Evolutionary conservation across 805 yeast species (phyloP).

Genomic region (Candida piceae): DNA sequence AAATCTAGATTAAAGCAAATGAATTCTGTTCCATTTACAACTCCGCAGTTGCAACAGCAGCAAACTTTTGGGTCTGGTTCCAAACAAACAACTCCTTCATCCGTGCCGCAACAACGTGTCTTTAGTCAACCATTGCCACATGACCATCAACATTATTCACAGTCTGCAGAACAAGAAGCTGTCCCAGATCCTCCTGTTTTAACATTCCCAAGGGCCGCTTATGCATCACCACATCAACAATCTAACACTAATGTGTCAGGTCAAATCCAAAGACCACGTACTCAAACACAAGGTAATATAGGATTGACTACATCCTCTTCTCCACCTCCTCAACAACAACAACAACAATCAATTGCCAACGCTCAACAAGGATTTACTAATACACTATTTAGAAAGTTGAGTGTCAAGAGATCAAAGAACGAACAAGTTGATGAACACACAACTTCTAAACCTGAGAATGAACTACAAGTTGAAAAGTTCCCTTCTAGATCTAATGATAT

Average conservation of each 20-base stretch:
- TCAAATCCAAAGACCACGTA: constrained; percentile 15
- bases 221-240: constrained; percentile 32
- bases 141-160: constrained; percentile 27
- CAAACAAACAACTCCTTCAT: constrained; percentile 7
- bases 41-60: constrained; percentile 13
- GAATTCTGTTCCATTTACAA: too few species aligned
- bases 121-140: constrained; percentile 24
- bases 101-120: constrained; percentile 17
- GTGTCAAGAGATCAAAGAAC: constrained; percentile 23
- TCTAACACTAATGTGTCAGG: constrained; percentile 19
- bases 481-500: constrained; percentile 17
- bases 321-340: constrained; percentile 15
- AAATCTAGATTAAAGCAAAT: too few species aligned
- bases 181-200: constrained; percentile 25
- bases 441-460: constrained; percentile 11
- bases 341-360: constrained; percentile 9
- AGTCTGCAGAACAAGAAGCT: constrained; percentile 36
- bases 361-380: constrained; percentile 19
- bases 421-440: constrained; percentile 15
- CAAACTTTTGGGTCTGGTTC: too few species aligned
- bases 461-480: constrained; percentile 12
- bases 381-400: constrained; percentile 30
- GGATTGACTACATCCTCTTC: constrained; percentile 1
- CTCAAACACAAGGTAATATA: constrained; percentile 10
- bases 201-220: constrained; percentile 38